Evolutionary conservation across 345 rosid species (phyloP), one percentile per base, ranked within the genome.

Genomic region (Hirschfeldia incana): DNA sequence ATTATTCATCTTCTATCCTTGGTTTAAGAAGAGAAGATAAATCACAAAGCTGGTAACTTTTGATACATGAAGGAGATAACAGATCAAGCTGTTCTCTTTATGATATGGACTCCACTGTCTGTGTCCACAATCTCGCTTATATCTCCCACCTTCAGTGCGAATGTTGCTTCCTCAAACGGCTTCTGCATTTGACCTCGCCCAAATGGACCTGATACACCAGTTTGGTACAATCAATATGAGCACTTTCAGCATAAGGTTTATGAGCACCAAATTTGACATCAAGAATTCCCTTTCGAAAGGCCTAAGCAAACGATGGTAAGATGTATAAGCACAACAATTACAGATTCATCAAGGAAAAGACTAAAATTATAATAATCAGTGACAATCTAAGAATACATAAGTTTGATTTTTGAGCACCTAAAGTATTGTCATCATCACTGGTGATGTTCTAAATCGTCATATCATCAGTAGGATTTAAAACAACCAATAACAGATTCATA

Each of bases 151-250:
- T 87, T 85, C 21, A 93, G 93, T 8, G 84, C 87, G 36, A 60
- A 91, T 3, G 99, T 86, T 8, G 96, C 89, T 60, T 93, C 96
- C 84, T 95, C 99, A 49, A 95, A 95, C 58, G 99, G 94, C 85
- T 89, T 95, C 82, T 95, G 98, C 99, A 95, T 95, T 90, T 91
- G 96, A 28, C 99, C 99, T 57, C 85, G 74, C n/a, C 98, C 94
- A 73, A 95, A 95, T 16, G 91, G 84, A 73, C 98, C 98, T 92
- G 87, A 64, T 15, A 70, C 67, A 63, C 27, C 27, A 12, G 21
- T 36, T 2, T 5, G 2, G 2, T 10, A 33, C 70, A 60, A 67
- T 67, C 42, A 73, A 34, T 33, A 29, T 29, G 32, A 29, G 32
- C 32, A 29, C 32, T 29, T 29, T 29, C 32, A 29, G 32, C 32